Base-by-base conservation (phyloP, 192 early-diverging fungal species). In the Phlyctochytrium bullatum region DNA sequence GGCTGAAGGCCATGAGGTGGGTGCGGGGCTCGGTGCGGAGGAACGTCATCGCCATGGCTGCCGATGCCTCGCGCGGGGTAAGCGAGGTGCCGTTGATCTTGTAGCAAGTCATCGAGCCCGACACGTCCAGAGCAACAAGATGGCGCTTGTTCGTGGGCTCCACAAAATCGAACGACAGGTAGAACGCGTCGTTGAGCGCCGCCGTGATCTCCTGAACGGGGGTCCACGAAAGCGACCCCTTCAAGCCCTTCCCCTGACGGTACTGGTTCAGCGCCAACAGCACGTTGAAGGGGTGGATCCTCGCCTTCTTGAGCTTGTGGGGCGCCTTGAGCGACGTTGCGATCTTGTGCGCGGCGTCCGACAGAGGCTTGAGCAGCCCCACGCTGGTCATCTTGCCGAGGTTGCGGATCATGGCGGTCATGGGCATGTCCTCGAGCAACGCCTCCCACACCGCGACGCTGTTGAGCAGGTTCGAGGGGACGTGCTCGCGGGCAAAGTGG, bases 391-490 rank as follows among this genome's bases (percentile, higher is more conserved):
- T n/a, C 33, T 64, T 51, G 36, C 47, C 36, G n/a, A 73, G 34
- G 36, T 69, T 73, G 31, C 72, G 72, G 1, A 73, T 36, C 67
- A 68, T 61, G 34, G 66, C 72, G n/a, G 66, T 69, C 34, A 71
- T 14, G 27, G 20, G 20, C 54, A 57, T 57, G 12, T 14, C 25
- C 27, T 14, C 16, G 54, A 24, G 12, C 12, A 57, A 25, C 27
- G 54, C 54, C 54, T 57, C 54, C 54, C 54, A 57, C 16, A 57
- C 27, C 16, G 12, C 6, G 54, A 57, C 27, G 54, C 16, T 14
- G 54, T 57, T 57, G 4, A 57, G 27, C 20, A 57, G 27, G 27
- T 14, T 25, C 12, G 54, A 57, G 54, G 54, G 54, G 27, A 57
- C 20, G 31, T 56, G 32, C 27, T 57, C 54, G 27, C 54, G 54